Evolutionary conservation across 345 rosid species (phyloP).

Genomic region (Camelina neglecta): DNA sequence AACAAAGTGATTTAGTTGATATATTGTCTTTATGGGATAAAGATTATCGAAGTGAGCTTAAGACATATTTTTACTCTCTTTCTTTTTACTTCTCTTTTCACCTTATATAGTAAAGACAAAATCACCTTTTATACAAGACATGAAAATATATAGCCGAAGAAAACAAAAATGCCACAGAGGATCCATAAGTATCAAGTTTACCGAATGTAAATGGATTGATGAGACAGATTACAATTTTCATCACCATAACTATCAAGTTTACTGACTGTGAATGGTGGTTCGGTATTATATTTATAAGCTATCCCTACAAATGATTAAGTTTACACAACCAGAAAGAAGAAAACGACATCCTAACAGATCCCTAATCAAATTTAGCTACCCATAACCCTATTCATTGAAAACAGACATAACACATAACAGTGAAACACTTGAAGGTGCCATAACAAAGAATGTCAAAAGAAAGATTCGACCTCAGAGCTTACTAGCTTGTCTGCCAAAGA

Average conservation of each 20-base stretch:
- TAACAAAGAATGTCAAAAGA: background rate
- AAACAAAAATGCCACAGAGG: no score
- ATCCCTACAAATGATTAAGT: conserved; percentile 12
- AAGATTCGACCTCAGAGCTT: conserved; percentile 52
- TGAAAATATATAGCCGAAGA: no score
- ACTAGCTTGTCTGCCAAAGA: conserved; percentile 70
- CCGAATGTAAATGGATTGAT: background rate
- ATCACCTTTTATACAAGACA: no score
- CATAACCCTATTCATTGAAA: background rate
- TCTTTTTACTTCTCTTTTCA: no score
- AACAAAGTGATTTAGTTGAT: no score
- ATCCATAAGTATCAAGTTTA: no score
- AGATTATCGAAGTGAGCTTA: no score
- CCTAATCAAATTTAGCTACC: background rate
- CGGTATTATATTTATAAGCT: background rate
- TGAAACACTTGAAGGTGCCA: background rate
- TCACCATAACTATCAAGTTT: background rate
- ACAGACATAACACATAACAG: background rate
- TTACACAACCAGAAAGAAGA: conserved; percentile 6
- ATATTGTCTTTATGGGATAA: no score
- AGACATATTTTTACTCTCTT: no score
- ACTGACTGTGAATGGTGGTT: background rate
- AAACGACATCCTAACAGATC: background rate
- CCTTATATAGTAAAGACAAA: no score
- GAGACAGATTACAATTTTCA: background rate